Conservation (phyloP, 495 filamentous ascomycete species). For the Talaromyces proteolyticus region DNA sequence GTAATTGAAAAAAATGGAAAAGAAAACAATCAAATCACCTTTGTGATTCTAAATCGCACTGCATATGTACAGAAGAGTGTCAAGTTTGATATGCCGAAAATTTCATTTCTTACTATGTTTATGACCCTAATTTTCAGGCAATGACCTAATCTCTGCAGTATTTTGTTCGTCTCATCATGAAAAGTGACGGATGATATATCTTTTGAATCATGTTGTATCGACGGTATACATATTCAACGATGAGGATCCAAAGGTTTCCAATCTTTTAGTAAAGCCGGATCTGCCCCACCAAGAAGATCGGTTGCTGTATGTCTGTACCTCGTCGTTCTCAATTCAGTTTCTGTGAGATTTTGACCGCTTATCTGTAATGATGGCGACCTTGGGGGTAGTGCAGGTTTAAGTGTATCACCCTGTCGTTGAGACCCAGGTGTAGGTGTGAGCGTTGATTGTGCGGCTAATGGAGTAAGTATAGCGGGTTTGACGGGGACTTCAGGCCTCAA, state of each 20-base stretch:
- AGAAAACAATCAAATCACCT: too few relatives aligned
- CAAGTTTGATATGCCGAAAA: too few relatives aligned
- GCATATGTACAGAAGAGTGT: too few relatives aligned
- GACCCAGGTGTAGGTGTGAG: constrained; percentile 30
- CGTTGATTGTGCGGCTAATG: constrained; percentile 17
- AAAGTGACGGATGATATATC: too few relatives aligned
- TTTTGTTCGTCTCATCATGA: too few relatives aligned
- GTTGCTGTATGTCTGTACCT: background rate
- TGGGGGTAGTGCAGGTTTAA: background rate
- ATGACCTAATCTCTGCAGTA: too few relatives aligned
- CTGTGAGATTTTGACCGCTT: background rate
- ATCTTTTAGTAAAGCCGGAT: background rate
- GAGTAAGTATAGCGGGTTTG: background rate
- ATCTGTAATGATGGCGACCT: background rate
- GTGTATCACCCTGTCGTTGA: background rate
- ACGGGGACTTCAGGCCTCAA: background rate
- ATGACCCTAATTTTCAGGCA: too few relatives aligned
- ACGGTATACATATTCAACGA: background rate
- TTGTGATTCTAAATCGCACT: too few relatives aligned
- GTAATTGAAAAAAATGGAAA: too few relatives aligned
- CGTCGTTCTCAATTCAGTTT: too few relatives aligned
- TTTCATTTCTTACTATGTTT: too few relatives aligned
- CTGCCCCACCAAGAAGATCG: background rate
- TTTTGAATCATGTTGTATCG: too few relatives aligned
- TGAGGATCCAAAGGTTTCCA: background rate